A percentile compares a stretch with the other conserved stretches of the same genome.
phyloP scores from a whole-genome alignment of 192 early-diverging fungal genomes.

The Powellomyces hirtus region DNA sequence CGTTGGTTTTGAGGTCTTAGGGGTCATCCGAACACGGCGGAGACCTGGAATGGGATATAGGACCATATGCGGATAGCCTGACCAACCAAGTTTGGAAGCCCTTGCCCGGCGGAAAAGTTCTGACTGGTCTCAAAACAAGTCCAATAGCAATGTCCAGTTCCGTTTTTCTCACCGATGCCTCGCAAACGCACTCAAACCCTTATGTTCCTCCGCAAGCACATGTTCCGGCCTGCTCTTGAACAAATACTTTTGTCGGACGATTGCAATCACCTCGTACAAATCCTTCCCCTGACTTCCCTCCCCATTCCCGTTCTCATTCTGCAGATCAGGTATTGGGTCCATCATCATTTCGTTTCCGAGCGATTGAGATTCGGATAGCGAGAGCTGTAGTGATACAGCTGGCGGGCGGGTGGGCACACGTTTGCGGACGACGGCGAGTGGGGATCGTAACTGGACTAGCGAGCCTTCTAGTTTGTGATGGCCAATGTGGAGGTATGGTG shows the following conservation, averaged over 20 bases:
- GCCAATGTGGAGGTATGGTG: conserved; percentile 19
- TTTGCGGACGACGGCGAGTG: conserved; percentile 21
- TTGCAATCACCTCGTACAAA: conserved; percentile 22
- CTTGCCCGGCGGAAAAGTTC: too few relatives aligned
- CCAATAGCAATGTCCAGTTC: too few relatives aligned
- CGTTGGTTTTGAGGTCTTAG: too few relatives aligned
- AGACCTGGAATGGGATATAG: too few relatives aligned
- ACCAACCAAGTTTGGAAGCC: too few relatives aligned
- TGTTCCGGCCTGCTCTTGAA: conserved; percentile 29
- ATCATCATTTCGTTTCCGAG: background rate
- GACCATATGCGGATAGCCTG: too few relatives aligned
- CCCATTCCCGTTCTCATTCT: background rate
- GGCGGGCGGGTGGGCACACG: background rate
- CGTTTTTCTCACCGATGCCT: background rate
- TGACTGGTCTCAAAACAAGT: too few relatives aligned
- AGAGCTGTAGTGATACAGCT: background rate
- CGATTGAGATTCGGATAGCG: background rate
- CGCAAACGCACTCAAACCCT: conserved; percentile 18
- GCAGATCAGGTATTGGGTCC: background rate
- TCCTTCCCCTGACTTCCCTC: background rate
- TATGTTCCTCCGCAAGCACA: conserved; percentile 21
- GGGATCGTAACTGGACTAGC: conserved; percentile 16
- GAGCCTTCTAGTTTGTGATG: conserved; percentile 26
- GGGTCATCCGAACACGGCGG: too few relatives aligned
- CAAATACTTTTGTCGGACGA: conserved; percentile 25